These are phyloP conservation scores for Selaginella moellendorffii DNA, from an alignment of 75 land plant species.

Conservation along the genomic window DNA sequence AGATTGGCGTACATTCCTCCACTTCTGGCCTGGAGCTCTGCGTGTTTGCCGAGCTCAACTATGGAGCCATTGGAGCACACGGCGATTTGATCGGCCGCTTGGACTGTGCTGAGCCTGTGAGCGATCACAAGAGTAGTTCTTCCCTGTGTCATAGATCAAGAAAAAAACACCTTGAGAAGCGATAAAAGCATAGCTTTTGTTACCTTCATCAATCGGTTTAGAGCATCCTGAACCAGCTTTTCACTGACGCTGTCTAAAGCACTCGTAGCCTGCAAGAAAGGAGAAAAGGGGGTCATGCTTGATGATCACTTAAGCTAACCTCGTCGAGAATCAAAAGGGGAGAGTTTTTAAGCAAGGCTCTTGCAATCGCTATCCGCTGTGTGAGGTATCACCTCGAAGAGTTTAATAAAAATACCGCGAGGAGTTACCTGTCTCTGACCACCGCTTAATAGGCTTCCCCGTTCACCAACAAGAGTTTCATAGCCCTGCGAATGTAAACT, in stretches of 20 bases:
- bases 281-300: background rate
- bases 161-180: background rate
- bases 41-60: constrained; percentile 68
- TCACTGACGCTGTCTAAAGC: constrained; percentile 90
- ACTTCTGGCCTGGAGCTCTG: constrained; percentile 40
- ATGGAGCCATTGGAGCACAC: constrained; percentile 62
- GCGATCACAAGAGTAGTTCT: constrained; percentile 96
- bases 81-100: constrained; percentile 85
- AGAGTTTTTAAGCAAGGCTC: constrained; percentile 91
- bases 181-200: background rate
- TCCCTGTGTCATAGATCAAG: constrained; percentile 22
- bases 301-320: constrained; percentile 29
- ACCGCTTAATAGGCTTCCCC: constrained; percentile 90
- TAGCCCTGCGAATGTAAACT: constrained; percentile 49
- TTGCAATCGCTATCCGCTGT: constrained; percentile 93
- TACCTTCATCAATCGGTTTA: constrained; percentile 76
- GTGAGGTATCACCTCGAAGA: constrained; percentile 2
- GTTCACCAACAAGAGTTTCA: constrained; percentile 85
- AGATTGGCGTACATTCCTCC: constrained; percentile 72
- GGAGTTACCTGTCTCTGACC: constrained; percentile 87
- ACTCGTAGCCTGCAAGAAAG: constrained; percentile 70
- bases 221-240: constrained; percentile 81
- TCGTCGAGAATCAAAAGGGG: constrained; percentile 92
- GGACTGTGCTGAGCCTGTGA: constrained; percentile 95
- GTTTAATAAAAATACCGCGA: no score